Evolutionary conservation across 495 filamentous ascomycete genomes (phyloP), one percentile per base, ranked within the genome.

Genomic region (Neurospora sp.): DNA sequence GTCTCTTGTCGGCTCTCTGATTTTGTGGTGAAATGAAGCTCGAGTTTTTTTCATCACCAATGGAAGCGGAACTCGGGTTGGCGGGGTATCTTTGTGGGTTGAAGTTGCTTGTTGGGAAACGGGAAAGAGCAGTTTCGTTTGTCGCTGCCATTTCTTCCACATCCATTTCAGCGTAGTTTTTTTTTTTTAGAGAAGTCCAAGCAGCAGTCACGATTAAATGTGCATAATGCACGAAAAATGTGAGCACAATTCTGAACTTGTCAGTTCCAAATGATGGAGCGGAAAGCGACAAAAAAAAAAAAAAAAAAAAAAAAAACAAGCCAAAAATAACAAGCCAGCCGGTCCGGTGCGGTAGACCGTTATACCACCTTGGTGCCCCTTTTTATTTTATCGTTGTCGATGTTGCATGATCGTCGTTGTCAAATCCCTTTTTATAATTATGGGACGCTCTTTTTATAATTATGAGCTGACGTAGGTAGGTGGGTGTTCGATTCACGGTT

Each of bases 1-100:
- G 88, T 0, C 74, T 89, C 71, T 76, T 77, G 71, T 75, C 68
- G 18, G 75, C 72, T 41, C 31, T 59, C 40, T 59, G 22, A 59
- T 27, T 27, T 27, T 3, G 5, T 31, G 48, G 22, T 59, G 48
- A 59, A 14, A 59, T 9, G 1, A 1, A 1, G 10, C 8, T 22
- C 3, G 9, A 12, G 45, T 53, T 10, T 20, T 40, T 40, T 20
- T 22, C 18, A 4, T 53, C 45, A 6, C 1, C 1, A 53, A 53
- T 53, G 3, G 20, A 5, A 53, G n/a, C 9, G 35, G 31, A 31
- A 31, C 31, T 31, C 31, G 31, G 31, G 31, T 31, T 31, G 31
- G 31, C 31, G 31, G 31, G 31, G 31, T 31, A 31, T 31, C 31
- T 31, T 31, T 31, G 31, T 4, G 31, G 40, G 40, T 16, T 44